Evolutionary conservation across 805 yeast genomes (phyloP).

Genomic region (Yarrowia alimentaria): DNA sequence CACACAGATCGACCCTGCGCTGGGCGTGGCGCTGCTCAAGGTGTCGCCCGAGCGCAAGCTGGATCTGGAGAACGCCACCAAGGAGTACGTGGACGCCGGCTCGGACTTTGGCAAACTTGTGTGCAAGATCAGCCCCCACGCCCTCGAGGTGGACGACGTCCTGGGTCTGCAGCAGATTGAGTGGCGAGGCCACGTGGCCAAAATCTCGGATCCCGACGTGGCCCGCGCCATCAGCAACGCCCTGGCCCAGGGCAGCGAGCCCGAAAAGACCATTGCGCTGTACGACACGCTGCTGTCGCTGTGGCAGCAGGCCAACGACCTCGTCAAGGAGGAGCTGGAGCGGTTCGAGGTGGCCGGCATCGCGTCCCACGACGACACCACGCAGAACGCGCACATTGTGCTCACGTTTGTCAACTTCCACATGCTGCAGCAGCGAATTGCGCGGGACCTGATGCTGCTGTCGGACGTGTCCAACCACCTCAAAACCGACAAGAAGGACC

Average conservation of each 20-base stretch:
- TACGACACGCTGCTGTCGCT: conserved; percentile 58
- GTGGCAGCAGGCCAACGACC: conserved; percentile 69
- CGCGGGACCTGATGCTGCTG: conserved; percentile 62
- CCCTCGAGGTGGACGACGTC: conserved; percentile 34
- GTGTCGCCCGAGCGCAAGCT: conserved; percentile 40
- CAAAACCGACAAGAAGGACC: conserved; percentile 28
- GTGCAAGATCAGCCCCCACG: conserved; percentile 38
- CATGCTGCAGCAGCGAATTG: conserved; percentile 60
- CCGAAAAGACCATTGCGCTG: conserved; percentile 43
- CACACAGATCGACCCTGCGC: conserved; percentile 62
- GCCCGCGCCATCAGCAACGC: conserved; percentile 47
- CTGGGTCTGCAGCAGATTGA: conserved; percentile 47
- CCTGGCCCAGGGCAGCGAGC: conserved; percentile 31
- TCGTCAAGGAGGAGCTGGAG: conserved; percentile 56
- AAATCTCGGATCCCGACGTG: conserved; percentile 65
- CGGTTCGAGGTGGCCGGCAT: conserved; percentile 42
- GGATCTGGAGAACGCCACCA: conserved; percentile 50
- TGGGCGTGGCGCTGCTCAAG: conserved; percentile 54
- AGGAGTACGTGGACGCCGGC: conserved; percentile 35
- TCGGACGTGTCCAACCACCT: conserved; percentile 28
- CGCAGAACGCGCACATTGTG: conserved; percentile 71
- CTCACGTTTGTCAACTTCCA: conserved; percentile 73
- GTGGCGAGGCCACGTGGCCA: conserved; percentile 64
- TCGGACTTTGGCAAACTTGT: conserved; percentile 44
- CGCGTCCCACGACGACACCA: conserved; percentile 47